Base-by-base conservation (phyloP, 148 eudicot genomes). In the Selenicereus undatus region DNA sequence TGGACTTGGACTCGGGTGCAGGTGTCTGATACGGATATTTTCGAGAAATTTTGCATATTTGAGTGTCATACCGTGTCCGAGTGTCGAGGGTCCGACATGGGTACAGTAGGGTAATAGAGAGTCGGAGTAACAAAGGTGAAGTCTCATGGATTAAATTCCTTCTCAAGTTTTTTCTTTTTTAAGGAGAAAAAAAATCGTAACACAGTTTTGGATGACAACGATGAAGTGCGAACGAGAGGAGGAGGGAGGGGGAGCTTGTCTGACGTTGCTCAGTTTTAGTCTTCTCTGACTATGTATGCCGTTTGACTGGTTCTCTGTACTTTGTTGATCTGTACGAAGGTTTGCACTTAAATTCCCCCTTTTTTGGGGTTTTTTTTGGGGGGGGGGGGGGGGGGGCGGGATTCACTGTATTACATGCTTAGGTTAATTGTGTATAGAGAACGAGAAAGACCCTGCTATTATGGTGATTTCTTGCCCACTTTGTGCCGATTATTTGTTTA, bases 381-480 rank as follows among this genome's bases (percentile, higher is more conserved):
- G 70, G 36, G 76, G 39, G 39, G 39, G 39, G 39, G 39, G 39
- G 39, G n/a, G n/a, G n/a, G n/a, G n/a, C n/a, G 39, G 39, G 39
- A 36, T 36, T 36, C 39, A 36, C 20, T 79, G 79, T 56, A 75
- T n/a, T 42, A 16, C 43, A 27, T 73, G 13, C 45, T 52, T 26
- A 76, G 26, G 30, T 30, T 12, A 76, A 21, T 17, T 78, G 18
- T 73, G 51, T 78, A 32, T 5, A 50, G 14, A 68, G 77, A 68
- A 58, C 42, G 51, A 18, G 26, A 54, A 74, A 50, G 45, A 58
- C 62, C 72, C 22, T 73, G 52, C 72, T 50, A 21, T 26, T 14
- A 54, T 54, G 60, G 54, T 83, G 70, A 65, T 35, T 30, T 82
- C 21, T 48, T 26, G 64, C 29, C 22, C 16, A n/a, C n/a, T 80